Percentiles rank a stretch among this genome's conserved stretches.
These are phyloP conservation scores for Aquilaria malaccensis DNA, from an alignment of 345 rosid genomes.

Conservation along the genomic window DNA sequence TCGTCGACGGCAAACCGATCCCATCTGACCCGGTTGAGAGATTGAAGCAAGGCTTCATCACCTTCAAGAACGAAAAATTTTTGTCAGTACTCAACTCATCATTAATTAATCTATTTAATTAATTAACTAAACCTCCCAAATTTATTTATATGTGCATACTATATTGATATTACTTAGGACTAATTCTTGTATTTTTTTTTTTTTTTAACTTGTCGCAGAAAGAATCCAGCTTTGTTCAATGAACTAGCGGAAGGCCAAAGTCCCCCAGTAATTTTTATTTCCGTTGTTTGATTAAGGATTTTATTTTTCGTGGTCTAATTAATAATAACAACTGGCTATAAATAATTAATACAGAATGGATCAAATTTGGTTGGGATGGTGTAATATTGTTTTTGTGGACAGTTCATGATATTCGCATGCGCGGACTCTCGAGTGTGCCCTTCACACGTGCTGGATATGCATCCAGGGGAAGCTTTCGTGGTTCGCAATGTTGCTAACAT, in stretches of 20 bases:
- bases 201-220: slow-evolving; percentile 28
- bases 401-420: slow-evolving; percentile 97
- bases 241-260: slow-evolving; percentile 87
- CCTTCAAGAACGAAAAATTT: slow-evolving; percentile 88
- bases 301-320: too few species aligned
- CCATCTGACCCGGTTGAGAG: slow-evolving; percentile 37
- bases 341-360: not conserved
- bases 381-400: slow-evolving; percentile 10
- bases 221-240: slow-evolving; percentile 53
- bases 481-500: slow-evolving; percentile 86
- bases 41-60: slow-evolving; percentile 62
- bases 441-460: slow-evolving; percentile 72
- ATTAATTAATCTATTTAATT: not conserved
- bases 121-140: not conserved
- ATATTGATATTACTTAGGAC: slow-evolving; percentile 10
- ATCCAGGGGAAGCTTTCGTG: slow-evolving; percentile 94
- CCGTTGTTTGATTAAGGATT: too few species aligned
- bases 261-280: slow-evolving; percentile 49
- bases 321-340: too few species aligned
- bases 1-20: slow-evolving; percentile 28
- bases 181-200: too few species aligned
- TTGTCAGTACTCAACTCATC: slow-evolving; percentile 31
- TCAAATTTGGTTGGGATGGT: not conserved
- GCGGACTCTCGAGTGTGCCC: slow-evolving; percentile 97
- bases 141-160: not conserved